Percentiles rank a stretch among this genome's conserved stretches.
phyloP scores from a whole-genome alignment of 2,329 filamentous ascomycete genomes.

The Aureobasidium zeae region DNA sequence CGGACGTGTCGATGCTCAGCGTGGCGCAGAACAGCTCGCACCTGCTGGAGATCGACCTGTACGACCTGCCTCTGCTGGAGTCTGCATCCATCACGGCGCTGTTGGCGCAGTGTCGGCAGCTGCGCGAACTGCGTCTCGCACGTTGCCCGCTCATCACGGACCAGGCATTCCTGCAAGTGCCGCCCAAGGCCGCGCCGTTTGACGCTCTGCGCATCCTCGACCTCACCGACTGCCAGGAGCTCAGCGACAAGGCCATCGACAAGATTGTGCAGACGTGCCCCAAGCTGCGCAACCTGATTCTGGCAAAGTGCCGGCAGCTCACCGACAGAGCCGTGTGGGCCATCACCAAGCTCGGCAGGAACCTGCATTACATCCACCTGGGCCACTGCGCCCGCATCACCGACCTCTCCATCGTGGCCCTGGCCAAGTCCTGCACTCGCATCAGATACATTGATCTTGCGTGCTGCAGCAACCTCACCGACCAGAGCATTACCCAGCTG shows the following conservation, averaged over 20 bases:
- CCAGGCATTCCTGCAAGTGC: constrained; percentile 73
- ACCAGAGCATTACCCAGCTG: constrained; percentile 73
- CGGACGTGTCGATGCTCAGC: constrained; percentile 69
- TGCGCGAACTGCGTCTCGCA: constrained; percentile 84
- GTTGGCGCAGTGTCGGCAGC: constrained; percentile 64
- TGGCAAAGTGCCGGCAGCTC: constrained; percentile 88
- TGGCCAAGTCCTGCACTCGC: constrained; percentile 79
- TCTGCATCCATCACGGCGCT: constrained; percentile 77
- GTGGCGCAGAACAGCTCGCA: constrained; percentile 85
- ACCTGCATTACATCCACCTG: constrained; percentile 90
- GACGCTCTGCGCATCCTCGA: constrained; percentile 90
- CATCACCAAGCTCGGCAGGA: constrained; percentile 86
- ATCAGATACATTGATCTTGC: constrained; percentile 96
- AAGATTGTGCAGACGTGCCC: constrained; percentile 82
- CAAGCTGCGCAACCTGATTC: constrained; percentile 79
- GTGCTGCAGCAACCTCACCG: constrained; percentile 85
- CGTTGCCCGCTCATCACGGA: constrained; percentile 81
- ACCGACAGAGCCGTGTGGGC: constrained; percentile 81
- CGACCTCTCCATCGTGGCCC: constrained; percentile 72
- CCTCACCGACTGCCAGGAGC: constrained; percentile 73
- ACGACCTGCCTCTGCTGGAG: constrained; percentile 71
- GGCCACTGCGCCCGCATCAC: constrained; percentile 90
- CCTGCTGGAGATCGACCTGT: constrained; percentile 91
- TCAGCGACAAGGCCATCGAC: constrained; percentile 80
- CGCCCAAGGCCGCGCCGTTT: constrained; percentile 54